phyloP scores from a whole-genome alignment of 108 stramenopile species.

The Aurantiochytrium sp. region DNA sequence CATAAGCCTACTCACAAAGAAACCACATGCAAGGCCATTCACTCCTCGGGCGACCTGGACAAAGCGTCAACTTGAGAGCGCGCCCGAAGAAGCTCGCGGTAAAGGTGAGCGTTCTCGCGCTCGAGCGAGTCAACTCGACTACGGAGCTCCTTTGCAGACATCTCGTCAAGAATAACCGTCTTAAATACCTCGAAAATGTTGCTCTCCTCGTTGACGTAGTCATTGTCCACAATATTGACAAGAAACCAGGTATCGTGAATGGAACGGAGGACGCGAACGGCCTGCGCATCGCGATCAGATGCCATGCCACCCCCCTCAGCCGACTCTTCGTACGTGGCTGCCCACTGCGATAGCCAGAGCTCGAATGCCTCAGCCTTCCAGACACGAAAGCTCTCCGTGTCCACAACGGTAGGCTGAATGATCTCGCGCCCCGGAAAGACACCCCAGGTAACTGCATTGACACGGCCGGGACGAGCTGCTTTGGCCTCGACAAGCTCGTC shows the following conservation, averaged over 20 bases:
- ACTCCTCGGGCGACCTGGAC: neutral
- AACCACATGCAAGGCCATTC: neutral
- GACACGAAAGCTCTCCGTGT: constrained; percentile 29
- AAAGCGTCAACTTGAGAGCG: neutral
- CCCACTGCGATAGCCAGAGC: constrained; percentile 32
- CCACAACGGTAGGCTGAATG: constrained; percentile 41
- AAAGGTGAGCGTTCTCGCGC: neutral
- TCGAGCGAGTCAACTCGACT: neutral
- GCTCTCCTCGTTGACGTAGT: constrained; percentile 42
- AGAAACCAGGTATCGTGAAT: constrained; percentile 82
- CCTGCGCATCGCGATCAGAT: constrained; percentile 52
- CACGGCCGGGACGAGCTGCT: neutral
- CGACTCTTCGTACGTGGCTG: neutral
- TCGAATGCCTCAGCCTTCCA: constrained; percentile 36
- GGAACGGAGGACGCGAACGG: constrained; percentile 63
- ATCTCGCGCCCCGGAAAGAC: constrained; percentile 40
- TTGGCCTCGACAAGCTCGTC: neutral
- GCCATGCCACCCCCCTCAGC: neutral
- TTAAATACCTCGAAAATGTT: neutral
- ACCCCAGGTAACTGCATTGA: constrained; percentile 43
- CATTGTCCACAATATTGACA: constrained; percentile 91
- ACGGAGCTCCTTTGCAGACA: neutral
- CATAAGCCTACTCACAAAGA: neutral
- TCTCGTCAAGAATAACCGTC: neutral
- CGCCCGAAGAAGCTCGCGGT: neutral